Evolutionary conservation across 2,329 filamentous ascomycete species (phyloP), one percentile per base, ranked within the genome.

Genomic region (Aspergillus sp.): DNA sequence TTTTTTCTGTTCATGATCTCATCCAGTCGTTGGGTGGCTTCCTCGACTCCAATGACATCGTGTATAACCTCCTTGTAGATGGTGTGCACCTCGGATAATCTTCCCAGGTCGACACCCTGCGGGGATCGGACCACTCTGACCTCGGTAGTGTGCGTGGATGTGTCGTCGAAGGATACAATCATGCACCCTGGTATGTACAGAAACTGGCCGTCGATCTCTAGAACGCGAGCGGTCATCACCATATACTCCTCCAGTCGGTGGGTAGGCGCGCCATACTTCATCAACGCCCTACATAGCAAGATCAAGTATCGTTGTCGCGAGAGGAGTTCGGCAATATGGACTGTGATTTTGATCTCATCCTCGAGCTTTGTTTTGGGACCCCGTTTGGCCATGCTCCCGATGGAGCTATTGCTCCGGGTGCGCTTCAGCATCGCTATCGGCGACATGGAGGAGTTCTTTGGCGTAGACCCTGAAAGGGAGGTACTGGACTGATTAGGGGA

Each of bases 181-280:
- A 95, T 96, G 51, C 85, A 93, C 0, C 85, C 85, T 0, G 89
- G 88, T 19, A 95, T 76, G 55, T 95, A 96, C 13, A 95, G 64
- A 48, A 93, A 95, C 51, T 93, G 86, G 10, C 82, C 82, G 41
- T 93, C 82, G 16, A 94, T 89, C 58, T 89, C 84, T 26, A 96
- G 71, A 2, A 93, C 83, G 5, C 84, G 75, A 2, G 88, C 81
- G 5, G 84, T 86, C 83, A 89, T 93, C 43, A 73, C 79, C 75
- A 96, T 80, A 57, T 94, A 94, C 54, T 94, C 68, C 60, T 96
- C 89, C 15, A 96, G 66, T 15, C 89, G 78, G 61, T 96, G 89
- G 0, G 88, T 94, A 2, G 89, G 89, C 1, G 89, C 89, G 15
- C 89, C 89, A 42, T 86, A 95, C 53, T 79, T 72, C 86, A 96